phyloP scores from a whole-genome alignment of 2,329 filamentous ascomycete genomes.

The Talaromyces funiculosus region DNA sequence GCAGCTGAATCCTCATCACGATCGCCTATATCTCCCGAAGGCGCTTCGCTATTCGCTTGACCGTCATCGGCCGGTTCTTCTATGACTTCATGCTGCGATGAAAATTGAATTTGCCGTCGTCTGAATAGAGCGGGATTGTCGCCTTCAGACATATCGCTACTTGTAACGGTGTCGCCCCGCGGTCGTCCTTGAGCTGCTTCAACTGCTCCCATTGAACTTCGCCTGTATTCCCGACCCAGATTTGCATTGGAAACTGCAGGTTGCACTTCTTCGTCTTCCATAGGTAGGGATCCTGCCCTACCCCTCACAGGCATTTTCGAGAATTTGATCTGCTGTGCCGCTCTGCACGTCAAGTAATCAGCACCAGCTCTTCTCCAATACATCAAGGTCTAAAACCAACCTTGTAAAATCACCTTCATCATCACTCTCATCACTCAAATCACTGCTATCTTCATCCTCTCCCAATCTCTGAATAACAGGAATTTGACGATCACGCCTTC shows the following conservation, averaged over 20 bases:
- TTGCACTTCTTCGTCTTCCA: constrained; percentile 54
- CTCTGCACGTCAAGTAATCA: constrained; percentile 39
- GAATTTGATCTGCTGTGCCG: constrained; percentile 89
- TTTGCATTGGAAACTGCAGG: constrained; percentile 52
- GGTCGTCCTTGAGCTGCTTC: constrained; percentile 50
- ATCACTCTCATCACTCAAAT: constrained; percentile 61
- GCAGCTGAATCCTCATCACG: constrained; percentile 44
- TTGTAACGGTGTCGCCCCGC: constrained; percentile 58
- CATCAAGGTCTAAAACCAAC: constrained; percentile 19
- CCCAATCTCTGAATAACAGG: constrained; percentile 48
- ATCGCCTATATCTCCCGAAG: constrained; percentile 31
- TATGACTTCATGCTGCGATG: constrained; percentile 32
- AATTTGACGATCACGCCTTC: constrained; percentile 37
- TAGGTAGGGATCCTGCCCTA: constrained; percentile 82
- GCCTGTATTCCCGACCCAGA: constrained; percentile 44
- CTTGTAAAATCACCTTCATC: constrained; percentile 50
- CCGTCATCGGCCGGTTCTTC: constrained; percentile 24
- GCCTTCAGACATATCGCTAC: constrained; percentile 62
- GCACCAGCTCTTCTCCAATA: background rate
- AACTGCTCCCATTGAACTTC: constrained; percentile 53
- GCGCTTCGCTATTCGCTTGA: constrained; percentile 22
- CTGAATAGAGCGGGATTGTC: constrained; percentile 51
- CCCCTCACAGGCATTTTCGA: constrained; percentile 87
- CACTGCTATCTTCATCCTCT: constrained; percentile 61
- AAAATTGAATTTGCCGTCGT: constrained; percentile 48